phyloP scores from a whole-genome alignment of 1,284 basidiomycete species.

The Clitocybe nebularis region DNA sequence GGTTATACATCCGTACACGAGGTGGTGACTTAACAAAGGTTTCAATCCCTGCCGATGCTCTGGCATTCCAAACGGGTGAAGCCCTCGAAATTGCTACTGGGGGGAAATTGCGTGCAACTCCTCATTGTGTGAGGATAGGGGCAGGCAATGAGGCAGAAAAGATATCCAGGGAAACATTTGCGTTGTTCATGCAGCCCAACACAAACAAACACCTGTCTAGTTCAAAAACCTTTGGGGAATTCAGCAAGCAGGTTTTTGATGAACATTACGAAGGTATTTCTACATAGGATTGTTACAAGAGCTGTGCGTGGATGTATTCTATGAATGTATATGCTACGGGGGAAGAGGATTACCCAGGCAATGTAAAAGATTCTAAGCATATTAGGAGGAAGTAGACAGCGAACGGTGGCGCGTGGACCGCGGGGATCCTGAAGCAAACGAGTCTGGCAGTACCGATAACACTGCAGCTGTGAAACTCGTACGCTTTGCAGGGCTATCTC shows the following conservation, averaged over 20 bases:
- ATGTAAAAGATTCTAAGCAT: conserved; percentile 3
- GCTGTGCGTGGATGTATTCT: conserved; percentile 16
- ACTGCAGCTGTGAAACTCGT: conserved; percentile 59
- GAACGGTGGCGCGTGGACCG: conserved; percentile 40
- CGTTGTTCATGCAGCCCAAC: conserved; percentile 92
- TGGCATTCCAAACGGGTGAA: conserved; percentile 93
- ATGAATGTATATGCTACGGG: conserved; percentile 10
- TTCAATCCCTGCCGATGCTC: conserved; percentile 73
- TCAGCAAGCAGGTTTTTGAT: conserved; percentile 79
- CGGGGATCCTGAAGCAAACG: conserved; percentile 38
- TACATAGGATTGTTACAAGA: conserved; percentile 20
- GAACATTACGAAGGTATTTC: conserved; percentile 62
- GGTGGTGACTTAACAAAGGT: conserved; percentile 75
- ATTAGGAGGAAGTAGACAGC: conserved; percentile 13
- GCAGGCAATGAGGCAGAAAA: conserved; percentile 37
- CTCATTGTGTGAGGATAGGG: conserved; percentile 84
- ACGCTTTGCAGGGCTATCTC: conserved; percentile 42
- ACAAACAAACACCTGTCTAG: conserved; percentile 69
- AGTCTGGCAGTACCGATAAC: conserved; percentile 56
- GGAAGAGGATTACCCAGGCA: neutral
- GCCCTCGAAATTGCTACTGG: conserved; percentile 84
- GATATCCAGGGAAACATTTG: conserved; percentile 81
- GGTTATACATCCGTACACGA: conserved; percentile 86
- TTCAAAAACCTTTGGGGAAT: conserved; percentile 80
- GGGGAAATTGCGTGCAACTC: conserved; percentile 76